A percentile compares a stretch with the other conserved stretches of the same genome.
Conservation (phyloP, 2,329 filamentous ascomycete species). For the Trichophyton benhamiae region DNA sequence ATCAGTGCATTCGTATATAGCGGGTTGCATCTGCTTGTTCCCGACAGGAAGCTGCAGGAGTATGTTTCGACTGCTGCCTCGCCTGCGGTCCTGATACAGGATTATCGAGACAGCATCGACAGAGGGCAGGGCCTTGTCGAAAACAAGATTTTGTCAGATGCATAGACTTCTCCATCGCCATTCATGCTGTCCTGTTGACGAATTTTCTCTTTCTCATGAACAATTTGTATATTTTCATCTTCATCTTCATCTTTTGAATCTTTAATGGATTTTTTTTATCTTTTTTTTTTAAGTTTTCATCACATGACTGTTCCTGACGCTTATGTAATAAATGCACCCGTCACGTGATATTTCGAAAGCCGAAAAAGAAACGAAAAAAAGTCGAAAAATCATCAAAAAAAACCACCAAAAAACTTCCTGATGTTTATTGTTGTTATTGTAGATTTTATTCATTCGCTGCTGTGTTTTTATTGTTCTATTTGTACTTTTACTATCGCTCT, state of each 20-base stretch:
- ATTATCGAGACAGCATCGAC: conserved; percentile 9
- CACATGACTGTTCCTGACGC: background rate
- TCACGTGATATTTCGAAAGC: background rate
- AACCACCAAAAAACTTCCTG: background rate
- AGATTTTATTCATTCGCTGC: background rate
- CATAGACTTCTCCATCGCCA: background rate
- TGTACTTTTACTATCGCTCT: background rate
- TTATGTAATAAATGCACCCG: background rate
- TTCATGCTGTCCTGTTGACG: background rate
- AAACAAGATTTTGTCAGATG: background rate
- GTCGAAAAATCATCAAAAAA: background rate
- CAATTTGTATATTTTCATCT: no score
- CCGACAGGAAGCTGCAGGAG: conserved; percentile 9
- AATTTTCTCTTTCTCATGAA: background rate
- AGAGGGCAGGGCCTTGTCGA: background rate
- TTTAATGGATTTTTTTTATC: background rate
- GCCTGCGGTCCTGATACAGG: conserved; percentile 4
- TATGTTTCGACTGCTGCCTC: conserved; percentile 9
- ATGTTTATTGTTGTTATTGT: background rate
- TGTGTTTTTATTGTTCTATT: background rate
- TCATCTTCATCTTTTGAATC: background rate
- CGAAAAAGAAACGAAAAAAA: background rate
- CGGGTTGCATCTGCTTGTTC: conserved; percentile 22
- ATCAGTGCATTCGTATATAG: conserved; percentile 29
- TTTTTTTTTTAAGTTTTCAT: background rate